These are phyloP conservation scores for Rutidosis leptorrhynchoides DNA, from an alignment of 129 eudicot genomes.

Conservation along the genomic window DNA sequence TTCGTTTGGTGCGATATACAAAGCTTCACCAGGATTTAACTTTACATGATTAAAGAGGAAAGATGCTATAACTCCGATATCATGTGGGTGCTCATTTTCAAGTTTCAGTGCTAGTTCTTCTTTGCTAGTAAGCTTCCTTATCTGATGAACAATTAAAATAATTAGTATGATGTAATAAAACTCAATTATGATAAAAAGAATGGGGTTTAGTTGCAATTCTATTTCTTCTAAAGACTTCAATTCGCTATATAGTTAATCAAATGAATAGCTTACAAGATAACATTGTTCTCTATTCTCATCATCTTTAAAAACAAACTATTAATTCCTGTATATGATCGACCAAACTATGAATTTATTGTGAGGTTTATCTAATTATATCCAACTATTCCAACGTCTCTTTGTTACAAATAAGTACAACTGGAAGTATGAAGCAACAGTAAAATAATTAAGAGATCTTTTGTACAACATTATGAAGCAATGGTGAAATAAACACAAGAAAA, in stretches of 20 bases:
- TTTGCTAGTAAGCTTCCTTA: conserved; percentile 51
- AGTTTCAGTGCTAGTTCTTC: conserved; percentile 67
- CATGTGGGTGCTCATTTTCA: conserved; percentile 74
- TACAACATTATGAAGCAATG: not conserved
- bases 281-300: not conserved
- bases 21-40: conserved; percentile 84
- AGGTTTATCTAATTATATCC: not conserved
- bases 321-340: not conserved
- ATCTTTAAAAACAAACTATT: not conserved
- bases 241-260: not conserved
- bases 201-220: not conserved
- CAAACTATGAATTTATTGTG: not conserved
- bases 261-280: not conserved
- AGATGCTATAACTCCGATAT: conserved; percentile 77
- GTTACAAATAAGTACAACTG: not conserved
- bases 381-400: not conserved
- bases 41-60: conserved; percentile 72
- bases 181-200: not conserved
- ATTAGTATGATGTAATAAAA: not conserved
- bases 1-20: conserved; percentile 82
- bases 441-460: too few relatives aligned
- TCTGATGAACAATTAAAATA: conserved; percentile 31
- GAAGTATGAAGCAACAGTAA: not conserved
- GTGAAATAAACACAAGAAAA: not conserved
- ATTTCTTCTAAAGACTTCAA: not conserved